phyloP scores from a whole-genome alignment of 2,329 filamentous ascomycete species.

The Spiromastix sp. region DNA sequence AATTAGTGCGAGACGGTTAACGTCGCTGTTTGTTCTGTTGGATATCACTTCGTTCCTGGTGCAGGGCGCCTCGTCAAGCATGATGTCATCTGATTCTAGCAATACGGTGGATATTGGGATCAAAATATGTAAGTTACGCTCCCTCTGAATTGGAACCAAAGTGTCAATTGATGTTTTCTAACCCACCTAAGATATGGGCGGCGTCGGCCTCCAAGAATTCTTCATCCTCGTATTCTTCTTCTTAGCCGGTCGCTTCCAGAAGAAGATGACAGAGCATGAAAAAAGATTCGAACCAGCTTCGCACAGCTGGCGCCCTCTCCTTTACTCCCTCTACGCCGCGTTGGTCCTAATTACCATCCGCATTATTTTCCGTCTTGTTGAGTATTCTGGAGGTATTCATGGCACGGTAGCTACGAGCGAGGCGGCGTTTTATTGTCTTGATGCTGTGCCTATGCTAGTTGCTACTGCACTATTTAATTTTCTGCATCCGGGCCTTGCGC shows the following conservation, averaged over 20 bases:
- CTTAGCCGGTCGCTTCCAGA: conserved; percentile 42
- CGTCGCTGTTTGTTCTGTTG: conserved; percentile 31
- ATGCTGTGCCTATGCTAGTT: conserved; percentile 30
- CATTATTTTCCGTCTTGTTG: conserved; percentile 49
- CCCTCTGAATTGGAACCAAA: background rate
- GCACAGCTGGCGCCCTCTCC: conserved; percentile 25
- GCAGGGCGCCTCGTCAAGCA: conserved; percentile 9
- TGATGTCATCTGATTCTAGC: conserved; percentile 14
- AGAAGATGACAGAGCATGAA: conserved; percentile 23
- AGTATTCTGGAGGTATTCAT: conserved; percentile 44
- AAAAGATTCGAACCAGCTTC: conserved; percentile 21
- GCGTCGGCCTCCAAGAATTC: conserved; percentile 41
- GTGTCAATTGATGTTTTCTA: too few species aligned
- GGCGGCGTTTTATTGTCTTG: conserved; percentile 30
- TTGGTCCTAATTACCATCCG: conserved; percentile 41
- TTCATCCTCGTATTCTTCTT: conserved; percentile 41
- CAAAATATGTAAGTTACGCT: conserved; percentile 15
- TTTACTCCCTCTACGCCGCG: conserved; percentile 44
- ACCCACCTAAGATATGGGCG: conserved; percentile 17
- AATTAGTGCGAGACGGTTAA: conserved; percentile 28
- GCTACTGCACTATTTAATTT: conserved; percentile 27
- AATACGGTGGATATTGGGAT: conserved; percentile 13
- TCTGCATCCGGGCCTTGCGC: conserved; percentile 25
- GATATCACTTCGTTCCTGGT: conserved; percentile 25
- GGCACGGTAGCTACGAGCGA: conserved; percentile 30